A percentile compares a stretch with the other conserved stretches of the same genome.
Evolutionary conservation across 495 filamentous ascomycete species (phyloP).

Genomic region (Podospora fimiseda): DNA sequence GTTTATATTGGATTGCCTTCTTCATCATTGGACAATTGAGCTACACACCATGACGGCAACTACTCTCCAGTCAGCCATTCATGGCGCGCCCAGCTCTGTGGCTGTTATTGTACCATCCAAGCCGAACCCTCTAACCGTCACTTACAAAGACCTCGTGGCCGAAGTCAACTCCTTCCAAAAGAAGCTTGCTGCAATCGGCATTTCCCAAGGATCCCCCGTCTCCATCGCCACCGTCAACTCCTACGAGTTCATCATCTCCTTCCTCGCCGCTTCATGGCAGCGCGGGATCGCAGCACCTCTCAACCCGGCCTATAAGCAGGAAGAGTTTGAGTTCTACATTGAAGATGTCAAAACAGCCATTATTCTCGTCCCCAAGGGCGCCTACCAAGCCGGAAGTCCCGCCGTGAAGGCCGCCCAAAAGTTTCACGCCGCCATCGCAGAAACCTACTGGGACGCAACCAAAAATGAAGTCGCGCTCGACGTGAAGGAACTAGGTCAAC

Average conservation of each 20-base stretch:
- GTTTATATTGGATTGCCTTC: not conserved
- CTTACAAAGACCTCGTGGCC: conserved; percentile 54
- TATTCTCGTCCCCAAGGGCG: conserved; percentile 63
- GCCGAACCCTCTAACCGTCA: conserved; percentile 51
- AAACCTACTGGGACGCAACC: conserved; percentile 65
- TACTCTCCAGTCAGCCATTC: conserved; percentile 39
- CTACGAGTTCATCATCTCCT: conserved; percentile 75
- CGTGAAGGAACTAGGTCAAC: conserved; percentile 64
- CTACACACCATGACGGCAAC: conserved; percentile 21
- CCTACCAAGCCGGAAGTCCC: conserved; percentile 53
- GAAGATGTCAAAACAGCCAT: conserved; percentile 72
- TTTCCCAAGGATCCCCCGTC: conserved; percentile 57
- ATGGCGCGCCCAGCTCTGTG: conserved; percentile 31
- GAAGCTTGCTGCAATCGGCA: conserved; percentile 64
- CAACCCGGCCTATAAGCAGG: conserved; percentile 78
- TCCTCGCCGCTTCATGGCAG: conserved; percentile 71
- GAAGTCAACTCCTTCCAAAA: conserved; percentile 61
- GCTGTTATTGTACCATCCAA: conserved; percentile 65
- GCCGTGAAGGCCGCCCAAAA: conserved; percentile 67
- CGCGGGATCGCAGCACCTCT: conserved; percentile 73
- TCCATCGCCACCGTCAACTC: conserved; percentile 73
- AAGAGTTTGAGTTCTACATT: conserved; percentile 86
- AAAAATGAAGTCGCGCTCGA: conserved; percentile 61
- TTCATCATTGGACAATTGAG: not conserved
- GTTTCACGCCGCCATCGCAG: conserved; percentile 71